These are phyloP conservation scores for Haplosporangium sp. DNA, from an alignment of 371 early-diverging fungal genomes.

Conservation along the genomic window DNA sequence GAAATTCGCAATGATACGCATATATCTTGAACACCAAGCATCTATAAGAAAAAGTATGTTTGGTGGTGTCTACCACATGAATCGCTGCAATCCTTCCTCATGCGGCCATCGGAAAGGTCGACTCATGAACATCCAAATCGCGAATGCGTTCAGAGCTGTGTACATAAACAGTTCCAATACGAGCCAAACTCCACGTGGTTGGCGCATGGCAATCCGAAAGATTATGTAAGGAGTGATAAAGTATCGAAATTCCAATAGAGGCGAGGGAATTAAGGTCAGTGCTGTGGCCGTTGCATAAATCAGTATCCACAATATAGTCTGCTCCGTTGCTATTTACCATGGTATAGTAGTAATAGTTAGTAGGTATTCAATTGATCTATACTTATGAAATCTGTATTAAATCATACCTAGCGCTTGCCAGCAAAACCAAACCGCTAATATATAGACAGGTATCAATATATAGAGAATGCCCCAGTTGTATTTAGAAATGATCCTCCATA, in stretches of 20 bases:
- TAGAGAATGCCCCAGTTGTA: constrained; percentile 70
- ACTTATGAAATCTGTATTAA: neutral
- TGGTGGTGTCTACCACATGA: constrained; percentile 87
- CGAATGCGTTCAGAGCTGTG: constrained; percentile 64
- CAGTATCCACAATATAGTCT: constrained; percentile 59
- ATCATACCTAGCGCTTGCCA: constrained; percentile 58
- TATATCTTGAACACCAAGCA: neutral
- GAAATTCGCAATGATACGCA: neutral
- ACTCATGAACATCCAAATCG: constrained; percentile 78
- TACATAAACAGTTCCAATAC: constrained; percentile 62
- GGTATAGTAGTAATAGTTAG: neutral
- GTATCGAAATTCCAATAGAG: constrained; percentile 95
- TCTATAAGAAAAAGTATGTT: constrained; percentile 6
- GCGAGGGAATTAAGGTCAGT: constrained; percentile 87
- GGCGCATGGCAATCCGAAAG: constrained; percentile 73
- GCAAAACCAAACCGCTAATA: constrained; percentile 61
- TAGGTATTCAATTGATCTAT: neutral
- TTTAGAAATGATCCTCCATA: constrained; percentile 87
- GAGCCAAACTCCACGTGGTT: constrained; percentile 28
- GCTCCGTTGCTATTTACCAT: constrained; percentile 47
- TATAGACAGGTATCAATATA: constrained; percentile 75
- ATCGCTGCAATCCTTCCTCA: constrained; percentile 78
- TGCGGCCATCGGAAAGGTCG: constrained; percentile 80
- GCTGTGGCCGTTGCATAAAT: constrained; percentile 62
- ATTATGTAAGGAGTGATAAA: constrained; percentile 89